Evolutionary conservation across 2,329 filamentous ascomycete genomes (phyloP), one percentile per base, ranked within the genome.

Genomic region (Colletotrichum sp.): DNA sequence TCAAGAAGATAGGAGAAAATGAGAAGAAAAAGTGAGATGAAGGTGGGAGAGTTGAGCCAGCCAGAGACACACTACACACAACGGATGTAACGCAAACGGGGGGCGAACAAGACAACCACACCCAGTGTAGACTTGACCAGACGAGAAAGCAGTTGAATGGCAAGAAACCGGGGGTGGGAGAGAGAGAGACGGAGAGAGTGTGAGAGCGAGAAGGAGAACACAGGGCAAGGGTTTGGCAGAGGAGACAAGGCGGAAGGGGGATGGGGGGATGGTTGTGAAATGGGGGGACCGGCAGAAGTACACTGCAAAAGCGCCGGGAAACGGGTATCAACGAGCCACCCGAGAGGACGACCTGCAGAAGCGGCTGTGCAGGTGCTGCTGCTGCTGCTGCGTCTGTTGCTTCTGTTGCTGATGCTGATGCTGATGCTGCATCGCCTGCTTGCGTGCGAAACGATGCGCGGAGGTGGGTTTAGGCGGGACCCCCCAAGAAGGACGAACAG

Each of bases 221-320:
- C 70, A 68, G 59, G 57, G 34, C 73, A 75, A 75, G 73, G 70
- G 70, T 68, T 73, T 75, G 64, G 70, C 48, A 75, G 55, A 48
- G 68, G 59, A 52, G 36, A 34, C 48, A 68, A 75, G 39, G 65
- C 39, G 71, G 71, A 64, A n/a, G 66, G 72, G 66, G 60, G 30
- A 34, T 19, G 25, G 67, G 67, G 72, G 67, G 68, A 71, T 74
- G 67, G 67, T 64, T 57, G 67, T 71, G 72, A 71, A 65, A 74
- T 70, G 72, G 67, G 48, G 69, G 55, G 39, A 39, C 65, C 11
- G 39, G 39, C 34, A 75, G 44, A 73, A 68, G 73, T 68, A 73
- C 61, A 66, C 64, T 64, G 55, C 39, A 63, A 67, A 44, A 28
- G 25, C 34, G 67, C 22, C 32, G 52, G 39, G 39, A 48, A 48